A percentile compares a stretch with the other conserved stretches of the same genome.
These are phyloP conservation scores for Esteya vermicola DNA, from an alignment of 2,329 filamentous ascomycete genomes.

Conservation along the genomic window DNA sequence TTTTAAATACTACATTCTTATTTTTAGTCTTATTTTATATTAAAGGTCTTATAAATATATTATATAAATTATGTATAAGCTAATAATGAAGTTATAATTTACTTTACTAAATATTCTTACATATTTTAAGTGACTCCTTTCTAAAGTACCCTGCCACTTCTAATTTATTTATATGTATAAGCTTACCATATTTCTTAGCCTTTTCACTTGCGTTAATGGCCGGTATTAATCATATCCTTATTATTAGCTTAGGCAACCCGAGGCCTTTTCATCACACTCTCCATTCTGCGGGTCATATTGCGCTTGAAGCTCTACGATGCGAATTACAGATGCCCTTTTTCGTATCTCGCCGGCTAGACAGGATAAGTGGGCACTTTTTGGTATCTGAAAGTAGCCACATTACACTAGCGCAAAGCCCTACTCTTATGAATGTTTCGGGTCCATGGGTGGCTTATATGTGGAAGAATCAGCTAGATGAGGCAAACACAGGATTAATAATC, in stretches of 20 bases:
- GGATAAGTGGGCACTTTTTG: conserved; percentile 35
- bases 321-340: conserved; percentile 37
- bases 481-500: conserved; percentile 45
- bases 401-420: conserved; percentile 60
- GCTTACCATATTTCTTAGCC: no score
- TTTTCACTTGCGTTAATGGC: not conserved
- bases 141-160: no score
- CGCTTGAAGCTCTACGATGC: conserved; percentile 47
- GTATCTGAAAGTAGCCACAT: conserved; percentile 34
- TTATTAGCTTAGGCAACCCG: conserved; percentile 83
- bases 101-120: no score
- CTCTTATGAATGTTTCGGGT: conserved; percentile 76
- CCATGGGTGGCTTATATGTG: conserved; percentile 53
- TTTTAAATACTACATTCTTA: no score
- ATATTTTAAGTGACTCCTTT: no score
- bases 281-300: conserved; percentile 75
- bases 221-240: conserved; percentile 38
- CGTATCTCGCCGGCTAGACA: conserved; percentile 27
- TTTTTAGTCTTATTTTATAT: no score
- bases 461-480: conserved; percentile 29
- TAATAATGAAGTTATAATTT: no score
- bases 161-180: no score
- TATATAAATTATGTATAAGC: no score
- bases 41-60: no score
- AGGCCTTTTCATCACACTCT: conserved; percentile 60